A percentile compares a stretch with the other conserved stretches of the same genome.
These are phyloP conservation scores for Eucalyptus coolabah DNA, from an alignment of 345 rosid genomes.

Conservation along the genomic window DNA sequence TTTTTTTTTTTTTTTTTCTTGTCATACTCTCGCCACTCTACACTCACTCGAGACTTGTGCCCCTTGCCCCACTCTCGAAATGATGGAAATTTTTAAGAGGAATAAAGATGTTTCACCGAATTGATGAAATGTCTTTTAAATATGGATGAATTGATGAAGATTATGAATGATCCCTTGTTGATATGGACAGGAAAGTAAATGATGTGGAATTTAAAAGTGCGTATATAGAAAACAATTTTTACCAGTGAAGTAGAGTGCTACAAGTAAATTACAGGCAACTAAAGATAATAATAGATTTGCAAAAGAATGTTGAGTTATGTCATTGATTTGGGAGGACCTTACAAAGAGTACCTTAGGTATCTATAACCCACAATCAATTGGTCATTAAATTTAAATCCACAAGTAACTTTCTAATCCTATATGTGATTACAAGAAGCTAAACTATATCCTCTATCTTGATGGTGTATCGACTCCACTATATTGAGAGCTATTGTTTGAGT, in stretches of 20 bases:
- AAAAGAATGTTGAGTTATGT: background rate
- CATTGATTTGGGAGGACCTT: background rate
- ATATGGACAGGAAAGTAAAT: background rate
- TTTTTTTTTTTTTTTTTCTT: too few species aligned
- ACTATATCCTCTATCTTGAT: background rate
- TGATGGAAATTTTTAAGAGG: background rate
- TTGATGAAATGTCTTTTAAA: background rate
- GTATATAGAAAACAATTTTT: rapidly evolving
- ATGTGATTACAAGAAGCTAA: background rate
- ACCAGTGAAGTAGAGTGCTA: background rate
- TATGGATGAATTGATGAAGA: background rate
- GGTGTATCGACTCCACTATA: background rate
- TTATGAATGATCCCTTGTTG: background rate
- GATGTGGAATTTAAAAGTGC: background rate
- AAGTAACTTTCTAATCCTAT: background rate
- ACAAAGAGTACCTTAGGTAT: background rate
- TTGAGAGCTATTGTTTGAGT: too few species aligned
- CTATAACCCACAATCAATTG: background rate
- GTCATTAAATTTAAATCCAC: background rate
- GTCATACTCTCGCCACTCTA: too few species aligned
- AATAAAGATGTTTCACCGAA: background rate
- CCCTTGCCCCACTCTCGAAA: too few species aligned
- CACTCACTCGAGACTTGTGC: too few species aligned
- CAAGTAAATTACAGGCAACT: background rate
- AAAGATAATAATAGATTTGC: background rate